Base-by-base conservation (phyloP, 768 basidiomycete species). In the Mycena sanguinolenta region DNA sequence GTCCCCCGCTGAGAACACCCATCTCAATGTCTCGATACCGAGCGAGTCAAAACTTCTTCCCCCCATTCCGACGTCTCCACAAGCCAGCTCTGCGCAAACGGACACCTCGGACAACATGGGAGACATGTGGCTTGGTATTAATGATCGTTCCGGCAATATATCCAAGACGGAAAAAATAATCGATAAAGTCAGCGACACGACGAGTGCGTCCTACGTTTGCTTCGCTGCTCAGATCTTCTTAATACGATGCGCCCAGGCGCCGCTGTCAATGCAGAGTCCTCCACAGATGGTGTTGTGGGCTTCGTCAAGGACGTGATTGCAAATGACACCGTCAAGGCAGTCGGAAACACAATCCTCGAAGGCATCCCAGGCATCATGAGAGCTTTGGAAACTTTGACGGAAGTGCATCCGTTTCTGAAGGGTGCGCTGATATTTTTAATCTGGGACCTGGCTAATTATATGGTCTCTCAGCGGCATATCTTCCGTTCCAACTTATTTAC, bases 401-500 rank as follows among this genome's bases (percentile, higher is more conserved):
- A 70, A 19, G 28, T 70, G 14, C 69, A 70, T 65, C 69, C 69
- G 8, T 70, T 70, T 46, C 62, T 70, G 21, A 70, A 58, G 17
- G 69, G 69, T 55, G 17, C 10, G 52, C 10, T 13, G 4, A 27
- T 53, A 34, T 1, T 30, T 2, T 70, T 27, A n/a, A 8, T 23
- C 12, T 27, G 2, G 4, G 13, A 30, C 1, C 49, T 21, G 12
- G 8, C 46, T 27, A 23, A 57, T 28, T 12, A 27, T 25, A 8
- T 9, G 25, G 12, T n/a, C 23, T 25, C 32, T 10, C 23, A 70
- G 69, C 63, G 16, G 69, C 69, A 2, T 70, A 64, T 55, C 57
- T 70, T n/a, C 69, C 69, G 1, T 70, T 70, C 39, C 44, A 70
- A 17, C 58, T 70, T 30, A 59, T 70, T 34, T 70, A 70, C 34